These are phyloP conservation scores for Phytophthora niederhauseri DNA, from an alignment of 352 stramenopile genomes.

Conservation along the genomic window DNA sequence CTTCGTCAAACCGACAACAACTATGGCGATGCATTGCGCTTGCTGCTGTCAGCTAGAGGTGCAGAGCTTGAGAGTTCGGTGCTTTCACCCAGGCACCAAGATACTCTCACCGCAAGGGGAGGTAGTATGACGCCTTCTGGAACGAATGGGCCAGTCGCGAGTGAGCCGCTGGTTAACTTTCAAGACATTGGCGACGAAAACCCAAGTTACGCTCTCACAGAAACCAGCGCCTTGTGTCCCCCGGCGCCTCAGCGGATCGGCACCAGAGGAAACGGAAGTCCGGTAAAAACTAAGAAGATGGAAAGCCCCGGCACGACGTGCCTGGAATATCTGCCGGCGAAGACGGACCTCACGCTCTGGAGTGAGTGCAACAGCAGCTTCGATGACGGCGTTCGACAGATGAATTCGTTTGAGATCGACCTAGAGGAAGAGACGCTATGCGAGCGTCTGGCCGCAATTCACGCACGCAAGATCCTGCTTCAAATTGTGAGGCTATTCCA, in stretches of 20 bases:
- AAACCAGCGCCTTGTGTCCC: constrained; percentile 53
- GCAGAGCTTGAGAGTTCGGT: constrained; percentile 37
- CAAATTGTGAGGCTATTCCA: constrained; percentile 71
- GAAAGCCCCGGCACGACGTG: constrained; percentile 30
- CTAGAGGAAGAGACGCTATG: constrained; percentile 67
- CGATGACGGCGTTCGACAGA: constrained; percentile 62
- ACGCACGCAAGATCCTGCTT: constrained; percentile 67
- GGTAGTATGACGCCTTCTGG: neutral
- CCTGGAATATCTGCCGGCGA: constrained; percentile 9
- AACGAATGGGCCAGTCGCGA: neutral
- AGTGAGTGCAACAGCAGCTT: constrained; percentile 68
- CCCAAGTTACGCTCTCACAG: constrained; percentile 69
- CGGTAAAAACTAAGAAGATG: constrained; percentile 44
- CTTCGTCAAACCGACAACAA: constrained; percentile 62
- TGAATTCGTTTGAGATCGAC: constrained; percentile 70
- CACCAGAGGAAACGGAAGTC: constrained; percentile 42
- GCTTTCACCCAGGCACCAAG: constrained; percentile 16
- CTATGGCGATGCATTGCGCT: constrained; percentile 52
- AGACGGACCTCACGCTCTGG: constrained; percentile 64
- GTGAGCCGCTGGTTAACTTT: constrained; percentile 46
- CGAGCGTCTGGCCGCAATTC: constrained; percentile 62
- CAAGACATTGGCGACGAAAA: constrained; percentile 86
- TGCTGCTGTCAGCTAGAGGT: constrained; percentile 56
- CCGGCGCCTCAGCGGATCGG: constrained; percentile 21
- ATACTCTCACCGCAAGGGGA: neutral